A percentile compares a stretch with the other conserved stretches of the same genome.
These are phyloP conservation scores for Serendipita sp. DNA, from an alignment of 768 basidiomycete genomes.

Conservation along the genomic window DNA sequence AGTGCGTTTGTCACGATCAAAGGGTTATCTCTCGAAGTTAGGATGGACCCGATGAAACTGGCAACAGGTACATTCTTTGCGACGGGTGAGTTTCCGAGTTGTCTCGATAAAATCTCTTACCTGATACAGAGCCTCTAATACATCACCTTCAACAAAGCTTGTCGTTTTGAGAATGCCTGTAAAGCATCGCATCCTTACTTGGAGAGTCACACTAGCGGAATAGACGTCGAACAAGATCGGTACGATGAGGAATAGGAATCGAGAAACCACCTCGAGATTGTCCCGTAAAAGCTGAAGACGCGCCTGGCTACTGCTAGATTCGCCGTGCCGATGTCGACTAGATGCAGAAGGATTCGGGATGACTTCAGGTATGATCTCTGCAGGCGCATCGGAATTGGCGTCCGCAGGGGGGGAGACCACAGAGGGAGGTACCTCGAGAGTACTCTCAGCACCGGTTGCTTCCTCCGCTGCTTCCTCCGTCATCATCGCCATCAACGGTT, in stretches of 20 bases:
- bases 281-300: slow-evolving; percentile 52
- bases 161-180: slow-evolving; percentile 81
- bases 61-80: slow-evolving; percentile 81
- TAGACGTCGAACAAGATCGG: slow-evolving; percentile 98
- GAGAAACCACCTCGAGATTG: slow-evolving; percentile 57
- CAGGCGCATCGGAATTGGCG: slow-evolving; percentile 20
- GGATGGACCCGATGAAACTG: slow-evolving; percentile 83
- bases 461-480: background rate
- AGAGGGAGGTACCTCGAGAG: background rate
- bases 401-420: background rate
- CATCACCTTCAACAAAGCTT: slow-evolving; percentile 68
- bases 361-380: slow-evolving; percentile 22
- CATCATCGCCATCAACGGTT: slow-evolving; percentile 7
- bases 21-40: slow-evolving; percentile 85
- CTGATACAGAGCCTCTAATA: slow-evolving; percentile 57
- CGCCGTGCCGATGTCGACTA: slow-evolving; percentile 16
- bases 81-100: background rate
- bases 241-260: slow-evolving; percentile 77
- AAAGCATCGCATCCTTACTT: slow-evolving; percentile 78
- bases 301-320: slow-evolving; percentile 29
- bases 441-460: background rate
- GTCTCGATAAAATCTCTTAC: slow-evolving; percentile 31
- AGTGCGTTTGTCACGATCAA: slow-evolving; percentile 75
- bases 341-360: slow-evolving; percentile 11
- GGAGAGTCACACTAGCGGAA: slow-evolving; percentile 84